A percentile compares a stretch with the other conserved stretches of the same genome.
These are phyloP conservation scores for Suhomyces taliae DNA, from an alignment of 1,139 yeast species.

Conservation along the genomic window DNA sequence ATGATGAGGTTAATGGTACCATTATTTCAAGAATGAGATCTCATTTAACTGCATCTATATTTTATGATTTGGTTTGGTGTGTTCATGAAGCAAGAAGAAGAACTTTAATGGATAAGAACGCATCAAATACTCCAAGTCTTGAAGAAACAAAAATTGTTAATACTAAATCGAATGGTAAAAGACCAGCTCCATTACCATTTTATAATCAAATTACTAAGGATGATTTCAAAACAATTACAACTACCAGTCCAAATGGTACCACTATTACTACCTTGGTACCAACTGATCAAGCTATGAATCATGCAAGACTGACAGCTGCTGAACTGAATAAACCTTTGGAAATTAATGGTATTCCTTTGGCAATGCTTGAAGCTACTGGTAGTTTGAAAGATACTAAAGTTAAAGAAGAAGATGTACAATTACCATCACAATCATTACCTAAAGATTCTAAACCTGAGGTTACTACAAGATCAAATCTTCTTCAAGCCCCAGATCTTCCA, in stretches of 20 bases:
- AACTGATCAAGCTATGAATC: slow-evolving; percentile 69
- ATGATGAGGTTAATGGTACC: slow-evolving; percentile 44
- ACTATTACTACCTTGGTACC: slow-evolving; percentile 88
- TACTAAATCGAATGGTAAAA: slow-evolving; percentile 9
- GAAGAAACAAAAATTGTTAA: slow-evolving; percentile 5
- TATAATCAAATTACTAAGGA: slow-evolving; percentile 91
- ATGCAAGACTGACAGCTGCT: slow-evolving; percentile 58
- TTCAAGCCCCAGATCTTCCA: slow-evolving; percentile 7
- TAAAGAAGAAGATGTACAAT: background rate
- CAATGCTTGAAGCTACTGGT: slow-evolving; percentile 81
- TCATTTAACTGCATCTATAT: slow-evolving; percentile 86
- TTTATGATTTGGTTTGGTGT: slow-evolving; percentile 92
- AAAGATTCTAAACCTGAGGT: background rate
- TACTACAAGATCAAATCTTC: slow-evolving; percentile 2
- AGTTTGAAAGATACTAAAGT: slow-evolving; percentile 43
- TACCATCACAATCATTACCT: background rate
- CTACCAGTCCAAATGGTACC: slow-evolving; percentile 91
- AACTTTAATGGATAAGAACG: slow-evolving; percentile 49
- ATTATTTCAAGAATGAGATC: slow-evolving; percentile 88
- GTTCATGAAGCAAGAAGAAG: slow-evolving; percentile 91
- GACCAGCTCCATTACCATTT: slow-evolving; percentile 79
- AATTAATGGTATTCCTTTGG: slow-evolving; percentile 77
- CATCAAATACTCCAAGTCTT: slow-evolving; percentile 1
- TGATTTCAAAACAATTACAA: slow-evolving; percentile 80
- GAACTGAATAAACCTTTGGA: slow-evolving; percentile 58